Conservation (phyloP, 2,329 filamentous ascomycete species). For the Diaporthe amygdali region DNA sequence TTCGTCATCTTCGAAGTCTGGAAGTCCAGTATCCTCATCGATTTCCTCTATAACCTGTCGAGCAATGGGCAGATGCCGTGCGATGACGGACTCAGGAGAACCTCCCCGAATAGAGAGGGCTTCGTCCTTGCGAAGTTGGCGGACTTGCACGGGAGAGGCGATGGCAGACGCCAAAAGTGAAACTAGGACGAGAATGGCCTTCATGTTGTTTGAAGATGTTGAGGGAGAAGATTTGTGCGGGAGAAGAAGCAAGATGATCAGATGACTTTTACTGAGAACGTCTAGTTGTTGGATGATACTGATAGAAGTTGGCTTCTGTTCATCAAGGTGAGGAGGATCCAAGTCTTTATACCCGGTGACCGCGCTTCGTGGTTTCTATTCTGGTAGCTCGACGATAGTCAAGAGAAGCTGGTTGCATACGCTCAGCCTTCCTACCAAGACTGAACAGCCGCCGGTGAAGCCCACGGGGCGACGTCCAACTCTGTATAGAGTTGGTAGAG, state of each 20-base stretch:
- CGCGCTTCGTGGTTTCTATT: not conserved
- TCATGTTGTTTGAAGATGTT: not conserved
- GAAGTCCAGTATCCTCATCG: not conserved
- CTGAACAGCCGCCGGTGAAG: not conserved
- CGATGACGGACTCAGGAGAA: not conserved
- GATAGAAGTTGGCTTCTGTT: rapidly evolving
- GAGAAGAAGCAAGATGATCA: not conserved
- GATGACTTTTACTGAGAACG: not conserved
- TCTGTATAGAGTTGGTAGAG: not conserved
- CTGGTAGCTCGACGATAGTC: not conserved
- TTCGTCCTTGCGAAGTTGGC: not conserved
- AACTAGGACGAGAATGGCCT: not conserved
- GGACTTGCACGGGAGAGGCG: not conserved
- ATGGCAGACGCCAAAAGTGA: not conserved
- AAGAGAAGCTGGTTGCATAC: not conserved
- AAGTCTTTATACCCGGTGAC: not conserved
- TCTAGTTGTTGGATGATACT: not conserved
- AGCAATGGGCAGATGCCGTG: not conserved
- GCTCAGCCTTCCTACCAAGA: constrained; percentile 1
- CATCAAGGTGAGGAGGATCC: too few species aligned
- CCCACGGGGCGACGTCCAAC: not conserved
- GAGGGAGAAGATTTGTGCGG: not conserved
- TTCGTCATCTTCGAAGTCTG: not conserved
- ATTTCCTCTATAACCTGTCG: not conserved
- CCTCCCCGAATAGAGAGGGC: not conserved